Evolutionary conservation across 1,284 basidiomycete genomes (phyloP).

Genomic region (Cryptococcus sp.): DNA sequence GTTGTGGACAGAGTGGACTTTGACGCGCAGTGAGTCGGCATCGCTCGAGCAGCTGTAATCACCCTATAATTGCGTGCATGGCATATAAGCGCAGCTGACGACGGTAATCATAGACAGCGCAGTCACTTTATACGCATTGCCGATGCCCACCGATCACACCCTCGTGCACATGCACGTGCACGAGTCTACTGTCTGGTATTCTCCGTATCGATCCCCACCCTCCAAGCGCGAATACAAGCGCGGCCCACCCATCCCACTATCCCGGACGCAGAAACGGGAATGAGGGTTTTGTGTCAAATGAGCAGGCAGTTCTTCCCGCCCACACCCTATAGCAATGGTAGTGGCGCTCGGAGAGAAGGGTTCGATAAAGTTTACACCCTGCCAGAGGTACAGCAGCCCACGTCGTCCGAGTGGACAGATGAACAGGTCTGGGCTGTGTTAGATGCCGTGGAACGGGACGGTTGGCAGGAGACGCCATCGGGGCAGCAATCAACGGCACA

Average conservation of each 20-base stretch:
- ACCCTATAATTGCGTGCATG: background rate
- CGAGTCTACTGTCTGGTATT: conserved; percentile 31
- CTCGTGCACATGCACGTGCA: conserved; percentile 10
- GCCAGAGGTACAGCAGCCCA: conserved; percentile 29
- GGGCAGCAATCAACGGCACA: too few species aligned
- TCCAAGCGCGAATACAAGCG: conserved; percentile 30
- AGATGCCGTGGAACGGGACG: background rate
- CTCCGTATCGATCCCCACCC: conserved; percentile 22
- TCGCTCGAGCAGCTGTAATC: background rate
- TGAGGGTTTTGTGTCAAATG: conserved; percentile 46
- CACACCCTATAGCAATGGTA: conserved; percentile 1
- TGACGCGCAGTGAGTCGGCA: conserved; percentile 41
- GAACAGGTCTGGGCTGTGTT: conserved; percentile 6
- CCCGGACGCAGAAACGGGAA: conserved; percentile 36
- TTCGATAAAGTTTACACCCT: conserved; percentile 37
- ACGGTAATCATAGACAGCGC: conserved; percentile 39
- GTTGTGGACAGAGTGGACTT: conserved; percentile 51
- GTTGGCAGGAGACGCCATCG: too few species aligned
- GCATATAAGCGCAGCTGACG: background rate
- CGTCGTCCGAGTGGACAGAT: conserved; percentile 25
- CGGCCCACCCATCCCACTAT: conserved; percentile 49
- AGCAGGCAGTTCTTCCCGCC: conserved; percentile 33
- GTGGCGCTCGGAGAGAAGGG: conserved; percentile 27
- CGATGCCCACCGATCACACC: background rate
- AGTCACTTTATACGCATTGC: conserved; percentile 48